Evolutionary conservation across 78 protist genomes (phyloP), one percentile per base, ranked within the genome.

Genomic region (Dictyostelium purpureum): DNA sequence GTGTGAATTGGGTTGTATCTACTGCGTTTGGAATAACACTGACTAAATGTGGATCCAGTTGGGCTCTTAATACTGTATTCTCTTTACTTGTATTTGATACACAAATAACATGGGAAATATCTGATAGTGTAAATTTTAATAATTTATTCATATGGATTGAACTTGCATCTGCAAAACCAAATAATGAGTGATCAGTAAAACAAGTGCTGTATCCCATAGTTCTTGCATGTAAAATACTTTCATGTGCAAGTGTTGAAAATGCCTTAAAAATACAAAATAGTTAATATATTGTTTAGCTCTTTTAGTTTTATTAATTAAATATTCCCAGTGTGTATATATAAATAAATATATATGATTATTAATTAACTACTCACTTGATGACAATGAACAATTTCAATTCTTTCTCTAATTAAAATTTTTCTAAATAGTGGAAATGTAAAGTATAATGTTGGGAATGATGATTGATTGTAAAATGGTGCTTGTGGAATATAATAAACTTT

Each of bases 181-280:
- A 96, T n/a, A 99, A 94, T 19, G 99, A 97, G 76, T 99, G 99
- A 77, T 99, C 99, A 1, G 99, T 99, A 96, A 98, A 98, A 49
- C 89, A 77, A 24, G 95, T 57, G 33, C 56, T 70, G 19, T 80
- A 42, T 18, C 99, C 99, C 98, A 98, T 93, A 0, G 93, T 90
- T 61, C 97, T 79, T 31, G 98, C 98, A 49, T 94, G 97, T 76
- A 97, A 26, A 45, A 98, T 79, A n/a, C 96, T 87, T 63, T 98
- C 99, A 66, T 96, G 97, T 88, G 97, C 92, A 12, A 98, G n/a
- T 43, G 95, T 77, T 21, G 98, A 96, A 57, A 97, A 98, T n/a
- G 99, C 98, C 95, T 90, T 47, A 40, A 35, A 26, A 21, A 21
- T 5, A 33, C 26, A 40, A 35, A 14, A 14, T 43, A 5, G 21